These are phyloP conservation scores for Alternaria triticina DNA, from an alignment of 2,329 filamentous ascomycete species.

Conservation along the genomic window DNA sequence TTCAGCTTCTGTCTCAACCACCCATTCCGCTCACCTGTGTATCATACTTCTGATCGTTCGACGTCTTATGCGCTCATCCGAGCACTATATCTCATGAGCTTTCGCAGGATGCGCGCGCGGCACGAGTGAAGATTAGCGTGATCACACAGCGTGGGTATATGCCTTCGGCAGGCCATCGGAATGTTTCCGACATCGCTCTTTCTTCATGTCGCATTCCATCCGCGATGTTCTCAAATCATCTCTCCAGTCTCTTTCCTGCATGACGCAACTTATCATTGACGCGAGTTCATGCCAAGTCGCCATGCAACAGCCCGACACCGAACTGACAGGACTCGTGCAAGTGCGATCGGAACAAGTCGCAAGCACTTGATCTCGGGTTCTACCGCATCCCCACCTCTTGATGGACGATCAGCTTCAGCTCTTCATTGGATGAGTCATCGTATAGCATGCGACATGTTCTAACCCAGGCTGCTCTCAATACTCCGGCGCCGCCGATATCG, in stretches of 20 bases:
- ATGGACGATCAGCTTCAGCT: not conserved
- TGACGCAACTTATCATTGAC: not conserved
- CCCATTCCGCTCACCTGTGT: not conserved
- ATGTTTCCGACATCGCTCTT: not conserved
- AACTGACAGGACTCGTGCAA: not conserved
- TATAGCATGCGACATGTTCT: not conserved
- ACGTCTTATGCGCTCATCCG: not conserved
- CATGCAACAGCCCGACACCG: not conserved
- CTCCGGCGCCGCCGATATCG: conserved; percentile 17
- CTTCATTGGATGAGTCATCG: not conserved
- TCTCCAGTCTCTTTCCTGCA: not conserved
- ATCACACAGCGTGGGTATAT: not conserved
- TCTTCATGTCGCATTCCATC: not conserved
- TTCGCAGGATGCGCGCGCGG: not conserved
- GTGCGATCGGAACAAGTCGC: not conserved
- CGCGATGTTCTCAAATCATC: not conserved
- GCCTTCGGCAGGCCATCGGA: not conserved
- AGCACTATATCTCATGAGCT: not conserved
- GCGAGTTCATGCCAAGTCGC: not conserved
- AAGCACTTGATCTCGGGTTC: not conserved
- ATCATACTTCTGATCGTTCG: not conserved
- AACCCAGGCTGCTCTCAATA: not conserved
- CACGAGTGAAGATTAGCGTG: not conserved
- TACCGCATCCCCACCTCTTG: not conserved
- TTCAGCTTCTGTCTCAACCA: not conserved